Evolutionary conservation across 345 rosid species (phyloP).

Genomic region (Litchi chinensis): DNA sequence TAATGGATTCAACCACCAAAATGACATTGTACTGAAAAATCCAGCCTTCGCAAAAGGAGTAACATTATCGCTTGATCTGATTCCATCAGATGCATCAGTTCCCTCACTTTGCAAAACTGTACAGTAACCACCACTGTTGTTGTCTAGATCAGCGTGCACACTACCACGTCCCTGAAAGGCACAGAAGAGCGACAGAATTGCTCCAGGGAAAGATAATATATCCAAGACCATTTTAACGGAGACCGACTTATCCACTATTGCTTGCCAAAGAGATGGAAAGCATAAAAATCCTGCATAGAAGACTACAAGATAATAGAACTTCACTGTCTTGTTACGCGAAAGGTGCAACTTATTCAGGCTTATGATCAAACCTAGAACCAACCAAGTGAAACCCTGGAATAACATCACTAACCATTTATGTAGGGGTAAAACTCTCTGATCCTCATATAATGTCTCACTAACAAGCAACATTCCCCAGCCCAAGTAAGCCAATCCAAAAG

Average conservation of each 20-base stretch:
- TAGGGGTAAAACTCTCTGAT: conserved; percentile 27
- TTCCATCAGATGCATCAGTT: conserved; percentile 6
- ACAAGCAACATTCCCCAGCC: conserved; percentile 33
- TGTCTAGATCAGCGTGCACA: neutral
- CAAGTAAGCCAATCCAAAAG: conserved; percentile 37
- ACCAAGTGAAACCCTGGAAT: conserved; percentile 45
- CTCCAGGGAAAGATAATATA: conserved; percentile 37
- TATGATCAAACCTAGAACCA: conserved; percentile 25
- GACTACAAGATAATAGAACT: conserved; percentile 26
- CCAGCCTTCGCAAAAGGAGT: conserved; percentile 54
- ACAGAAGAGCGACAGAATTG: conserved; percentile 32
- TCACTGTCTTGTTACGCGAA: conserved; percentile 1
- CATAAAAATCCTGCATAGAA: conserved; percentile 34
- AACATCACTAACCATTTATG: conserved; percentile 33
- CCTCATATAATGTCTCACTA: conserved; percentile 6
- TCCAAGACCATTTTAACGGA: conserved; percentile 30
- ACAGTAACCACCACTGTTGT: conserved; percentile 18
- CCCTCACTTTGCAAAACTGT: conserved; percentile 40
- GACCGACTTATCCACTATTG: conserved; percentile 6
- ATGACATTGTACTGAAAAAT: conserved; percentile 40
- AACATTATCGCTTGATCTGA: conserved; percentile 14
- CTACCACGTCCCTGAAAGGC: conserved; percentile 18
- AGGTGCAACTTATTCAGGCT: conserved; percentile 21
- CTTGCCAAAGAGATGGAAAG: conserved; percentile 27
- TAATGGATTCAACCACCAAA: conserved; percentile 65